A percentile compares a stretch with the other conserved stretches of the same genome.
Conservation (phyloP, 2,329 filamentous ascomycete species). For the Cordyceps tenuipes region DNA sequence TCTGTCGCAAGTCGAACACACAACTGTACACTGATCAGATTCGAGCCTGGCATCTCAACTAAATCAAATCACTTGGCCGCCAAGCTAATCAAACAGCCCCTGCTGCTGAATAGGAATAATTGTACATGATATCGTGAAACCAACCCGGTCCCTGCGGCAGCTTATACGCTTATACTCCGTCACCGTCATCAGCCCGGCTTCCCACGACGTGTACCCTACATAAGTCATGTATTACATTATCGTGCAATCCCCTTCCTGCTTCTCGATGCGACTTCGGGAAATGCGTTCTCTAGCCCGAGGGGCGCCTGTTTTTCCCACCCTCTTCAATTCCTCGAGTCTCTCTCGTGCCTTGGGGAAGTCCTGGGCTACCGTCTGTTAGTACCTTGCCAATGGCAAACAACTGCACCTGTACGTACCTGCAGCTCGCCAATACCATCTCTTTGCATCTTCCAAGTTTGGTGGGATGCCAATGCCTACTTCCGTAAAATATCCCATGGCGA, state of each 20-base stretch:
- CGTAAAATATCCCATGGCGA: slow-evolving; percentile 94
- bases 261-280: slow-evolving; percentile 71
- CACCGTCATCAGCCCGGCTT: neutral
- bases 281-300: slow-evolving; percentile 71
- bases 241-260: slow-evolving; percentile 79
- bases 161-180: neutral
- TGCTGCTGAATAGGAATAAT: neutral
- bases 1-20: slow-evolving; percentile 1
- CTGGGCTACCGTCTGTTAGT: slow-evolving; percentile 53
- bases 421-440: slow-evolving; percentile 96
- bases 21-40: too few relatives aligned
- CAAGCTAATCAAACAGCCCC: neutral
- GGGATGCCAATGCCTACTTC: slow-evolving; percentile 88
- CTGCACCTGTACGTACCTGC: slow-evolving; percentile 62
- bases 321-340: slow-evolving; percentile 84
- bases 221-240: slow-evolving; percentile 56
- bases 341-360: slow-evolving; percentile 91
- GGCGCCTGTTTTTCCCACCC: slow-evolving; percentile 56
- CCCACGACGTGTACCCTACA: neutral
- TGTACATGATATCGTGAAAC: slow-evolving; percentile 5
- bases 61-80: neutral
- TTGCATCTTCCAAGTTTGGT: slow-evolving; percentile 86
- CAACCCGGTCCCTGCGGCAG: neutral
- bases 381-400: neutral
- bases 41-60: too few relatives aligned